Conservation (phyloP, 1,284 basidiomycete species). For the Ustilago crameri region DNA sequence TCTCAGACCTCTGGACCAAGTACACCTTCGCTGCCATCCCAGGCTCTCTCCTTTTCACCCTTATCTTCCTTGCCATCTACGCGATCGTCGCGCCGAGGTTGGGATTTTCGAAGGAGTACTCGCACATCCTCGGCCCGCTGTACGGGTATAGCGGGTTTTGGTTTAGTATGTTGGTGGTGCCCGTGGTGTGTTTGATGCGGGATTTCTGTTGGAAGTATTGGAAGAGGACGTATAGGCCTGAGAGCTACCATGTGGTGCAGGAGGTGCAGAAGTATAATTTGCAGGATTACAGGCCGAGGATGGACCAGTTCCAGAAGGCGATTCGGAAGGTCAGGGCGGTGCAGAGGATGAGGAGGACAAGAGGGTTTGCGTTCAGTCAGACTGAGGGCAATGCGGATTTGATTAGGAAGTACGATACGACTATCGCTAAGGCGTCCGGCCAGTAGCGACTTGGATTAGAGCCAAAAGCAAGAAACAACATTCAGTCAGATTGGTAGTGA, state of each 20-base stretch:
- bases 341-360: constrained; percentile 64
- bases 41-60: constrained; percentile 93
- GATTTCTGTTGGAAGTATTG: constrained; percentile 72
- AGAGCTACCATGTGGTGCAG: constrained; percentile 95
- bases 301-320: constrained; percentile 80
- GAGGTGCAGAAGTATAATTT: constrained; percentile 92
- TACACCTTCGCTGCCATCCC: constrained; percentile 88
- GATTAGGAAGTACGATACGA: constrained; percentile 67
- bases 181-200: constrained; percentile 84
- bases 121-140: constrained; percentile 82
- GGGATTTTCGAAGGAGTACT: constrained; percentile 84
- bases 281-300: constrained; percentile 93
- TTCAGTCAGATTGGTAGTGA: too few relatives aligned
- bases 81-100: constrained; percentile 83
- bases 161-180: constrained; percentile 87
- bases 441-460: too few relatives aligned
- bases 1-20: constrained; percentile 99
- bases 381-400: constrained; percentile 64
- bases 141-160: constrained; percentile 91
- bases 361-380: constrained; percentile 67
- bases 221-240: constrained; percentile 83
- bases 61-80: constrained; percentile 91
- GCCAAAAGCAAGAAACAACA: too few relatives aligned
- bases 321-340: constrained; percentile 66
- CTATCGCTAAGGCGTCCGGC: constrained; percentile 46